Conservation (phyloP, 306 rosid species). For the Rosa multiflora region DNA sequence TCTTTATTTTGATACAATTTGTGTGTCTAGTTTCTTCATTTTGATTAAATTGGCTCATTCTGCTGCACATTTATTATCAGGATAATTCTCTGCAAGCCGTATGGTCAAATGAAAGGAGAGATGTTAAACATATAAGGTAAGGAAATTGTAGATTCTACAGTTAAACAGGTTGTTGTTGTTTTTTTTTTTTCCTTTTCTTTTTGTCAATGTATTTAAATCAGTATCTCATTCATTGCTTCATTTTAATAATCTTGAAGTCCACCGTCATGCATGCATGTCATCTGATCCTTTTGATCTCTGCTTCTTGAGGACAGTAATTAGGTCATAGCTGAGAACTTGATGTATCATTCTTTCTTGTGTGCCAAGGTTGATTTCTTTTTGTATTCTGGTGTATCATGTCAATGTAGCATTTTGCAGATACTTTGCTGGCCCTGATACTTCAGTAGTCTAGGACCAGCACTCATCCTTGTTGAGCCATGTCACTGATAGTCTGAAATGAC, state of each 20-base stretch:
- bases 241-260: not conserved
- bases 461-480: not conserved
- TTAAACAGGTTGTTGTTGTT: not conserved
- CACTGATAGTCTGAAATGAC: not conserved
- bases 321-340: not conserved
- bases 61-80: constrained; percentile 32
- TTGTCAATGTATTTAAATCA: not conserved
- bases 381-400: not conserved
- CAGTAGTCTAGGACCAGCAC: not conserved
- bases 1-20: not conserved
- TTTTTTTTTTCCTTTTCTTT: not conserved
- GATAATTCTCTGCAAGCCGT: constrained; percentile 76
- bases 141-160: not conserved
- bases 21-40: constrained; percentile 1
- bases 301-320: constrained; percentile 1
- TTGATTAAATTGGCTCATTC: not conserved
- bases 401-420: not conserved
- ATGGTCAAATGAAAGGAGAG: constrained; percentile 38
- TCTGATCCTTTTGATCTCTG: not conserved
- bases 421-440: not conserved
- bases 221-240: not conserved
- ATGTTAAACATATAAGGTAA: constrained; percentile 45
- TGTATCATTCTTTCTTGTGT: not conserved
- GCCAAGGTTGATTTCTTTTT: constrained; percentile 4
- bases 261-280: not conserved